Base-by-base conservation (phyloP, 1,139 yeast genomes). In the Candida sp. region DNA sequence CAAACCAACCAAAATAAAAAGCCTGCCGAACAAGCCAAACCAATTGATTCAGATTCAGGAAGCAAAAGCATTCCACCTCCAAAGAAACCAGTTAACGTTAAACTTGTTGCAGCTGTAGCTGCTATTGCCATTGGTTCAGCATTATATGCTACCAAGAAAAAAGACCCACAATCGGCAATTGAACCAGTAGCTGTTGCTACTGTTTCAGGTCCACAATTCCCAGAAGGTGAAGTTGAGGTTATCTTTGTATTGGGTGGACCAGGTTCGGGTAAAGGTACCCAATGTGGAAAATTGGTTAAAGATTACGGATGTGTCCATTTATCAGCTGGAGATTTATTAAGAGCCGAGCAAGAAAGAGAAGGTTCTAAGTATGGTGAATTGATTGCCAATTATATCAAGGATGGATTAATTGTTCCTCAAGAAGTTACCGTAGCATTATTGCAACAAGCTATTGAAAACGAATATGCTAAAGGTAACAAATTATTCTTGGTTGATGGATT, bases 251-350 rank as follows among this genome's bases (percentile, higher is more conserved):
- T 93, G 34, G 96, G 96, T 30, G 89, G 91, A 2, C 91, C 91
- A 3, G 97, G 99, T 12, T 85, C 96, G 15, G 99, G 99, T 35
- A 93, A 93, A 61, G 99, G 99, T 45, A 93, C 99, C 2, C 99
- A 93, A 66, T 89, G 97, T 70, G 87, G 84, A 36, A 86, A 80
- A 57, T 75, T 93, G 46, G 97, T 93, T 37, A 68, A 75, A 21
- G 88, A 90, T 56, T 86, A 80, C 60, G 84, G 86, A 11, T 93
- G 91, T 62, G 82, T 87, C 34, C 99, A 93, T 62, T 71, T 93
- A 43, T 84, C 95, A 32, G 99, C 99, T 15, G 99, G 99, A 39
- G 99, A 93, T 63, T 77, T 93, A 56, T 75, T 93, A 52, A 79
- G 99, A 57, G 96, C 90, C 8, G 99, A 93, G 64, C 97, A 93